Evolutionary conservation across 2,329 filamentous ascomycete genomes (phyloP).

Genomic region (Ilyonectria robusta): DNA sequence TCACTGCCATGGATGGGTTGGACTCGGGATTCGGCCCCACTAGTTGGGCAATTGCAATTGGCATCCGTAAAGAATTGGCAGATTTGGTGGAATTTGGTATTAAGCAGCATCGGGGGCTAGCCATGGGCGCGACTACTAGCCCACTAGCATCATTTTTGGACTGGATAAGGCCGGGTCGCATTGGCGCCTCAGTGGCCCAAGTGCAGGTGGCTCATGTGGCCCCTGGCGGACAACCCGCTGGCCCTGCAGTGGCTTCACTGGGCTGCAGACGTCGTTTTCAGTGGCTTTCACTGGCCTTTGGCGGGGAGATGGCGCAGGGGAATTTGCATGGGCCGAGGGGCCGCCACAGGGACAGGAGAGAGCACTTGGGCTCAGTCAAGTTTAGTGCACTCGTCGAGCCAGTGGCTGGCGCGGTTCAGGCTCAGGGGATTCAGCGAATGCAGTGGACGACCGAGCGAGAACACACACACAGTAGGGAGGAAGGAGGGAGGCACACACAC

Average conservation of each 20-base stretch:
- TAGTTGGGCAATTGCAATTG: constrained; percentile 25
- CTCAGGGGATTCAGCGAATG: constrained; percentile 14
- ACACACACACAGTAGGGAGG: neutral
- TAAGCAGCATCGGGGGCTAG: constrained; percentile 8
- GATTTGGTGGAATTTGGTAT: neutral
- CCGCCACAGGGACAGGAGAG: constrained; percentile 14
- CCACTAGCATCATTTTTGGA: constrained; percentile 13
- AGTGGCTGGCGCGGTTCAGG: constrained; percentile 21
- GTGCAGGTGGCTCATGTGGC: constrained; percentile 3
- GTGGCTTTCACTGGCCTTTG: neutral
- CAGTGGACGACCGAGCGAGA: neutral
- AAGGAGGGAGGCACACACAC: neutral
- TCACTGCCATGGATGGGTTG: constrained; percentile 13
- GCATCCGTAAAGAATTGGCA: constrained; percentile 6
- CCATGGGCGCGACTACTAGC: neutral
- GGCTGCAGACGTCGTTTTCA: constrained; percentile 9
- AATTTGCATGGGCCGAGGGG: constrained; percentile 6
- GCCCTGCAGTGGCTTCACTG: constrained; percentile 15
- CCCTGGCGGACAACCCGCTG: constrained; percentile 15
- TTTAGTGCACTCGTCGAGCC: constrained; percentile 9
- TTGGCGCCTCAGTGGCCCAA: constrained; percentile 10
- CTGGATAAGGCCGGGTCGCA: constrained; percentile 1
- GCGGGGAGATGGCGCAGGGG: constrained; percentile 13
- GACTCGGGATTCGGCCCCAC: constrained; percentile 19
- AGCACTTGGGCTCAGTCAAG: constrained; percentile 7